phyloP scores from a whole-genome alignment of 225 moss, liverwort and hornwort genomes.

The Ulota crispa region DNA sequence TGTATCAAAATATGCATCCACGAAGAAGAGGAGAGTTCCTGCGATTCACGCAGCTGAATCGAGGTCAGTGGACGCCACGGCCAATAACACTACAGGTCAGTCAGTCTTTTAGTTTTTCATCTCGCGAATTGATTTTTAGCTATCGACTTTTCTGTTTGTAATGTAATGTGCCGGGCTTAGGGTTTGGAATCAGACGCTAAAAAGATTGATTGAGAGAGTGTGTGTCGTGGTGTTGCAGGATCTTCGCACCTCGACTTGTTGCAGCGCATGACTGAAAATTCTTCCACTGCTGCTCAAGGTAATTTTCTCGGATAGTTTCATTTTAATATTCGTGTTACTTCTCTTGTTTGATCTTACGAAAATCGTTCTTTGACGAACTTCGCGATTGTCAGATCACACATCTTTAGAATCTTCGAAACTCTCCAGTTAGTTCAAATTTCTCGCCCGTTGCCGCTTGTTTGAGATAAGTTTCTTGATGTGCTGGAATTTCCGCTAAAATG shows the following conservation, averaged over 20 bases:
- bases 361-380: neutral
- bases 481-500: too few species aligned
- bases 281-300: constrained; percentile 36
- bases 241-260: constrained; percentile 40
- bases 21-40: constrained; percentile 19
- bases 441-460: neutral
- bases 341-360: neutral
- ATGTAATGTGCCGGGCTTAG: too few species aligned
- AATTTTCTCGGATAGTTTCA: neutral
- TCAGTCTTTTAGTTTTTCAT: neutral
- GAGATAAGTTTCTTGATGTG: neutral
- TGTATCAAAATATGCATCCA: neutral
- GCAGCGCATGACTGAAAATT: constrained; percentile 55
- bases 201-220: too few species aligned
- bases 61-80: constrained; percentile 14
- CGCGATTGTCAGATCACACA: neutral
- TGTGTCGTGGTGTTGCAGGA: constrained; percentile 12
- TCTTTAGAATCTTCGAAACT: neutral
- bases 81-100: constrained; percentile 14
- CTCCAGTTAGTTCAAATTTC: neutral
- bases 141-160: too few species aligned
- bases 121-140: too few species aligned
- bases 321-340: neutral
- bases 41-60: constrained; percentile 28
- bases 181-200: neutral